A percentile compares a stretch with the other conserved stretches of the same genome.
phyloP scores from a whole-genome alignment of 768 basidiomycete species.

The Steccherinum ochraceum region DNA sequence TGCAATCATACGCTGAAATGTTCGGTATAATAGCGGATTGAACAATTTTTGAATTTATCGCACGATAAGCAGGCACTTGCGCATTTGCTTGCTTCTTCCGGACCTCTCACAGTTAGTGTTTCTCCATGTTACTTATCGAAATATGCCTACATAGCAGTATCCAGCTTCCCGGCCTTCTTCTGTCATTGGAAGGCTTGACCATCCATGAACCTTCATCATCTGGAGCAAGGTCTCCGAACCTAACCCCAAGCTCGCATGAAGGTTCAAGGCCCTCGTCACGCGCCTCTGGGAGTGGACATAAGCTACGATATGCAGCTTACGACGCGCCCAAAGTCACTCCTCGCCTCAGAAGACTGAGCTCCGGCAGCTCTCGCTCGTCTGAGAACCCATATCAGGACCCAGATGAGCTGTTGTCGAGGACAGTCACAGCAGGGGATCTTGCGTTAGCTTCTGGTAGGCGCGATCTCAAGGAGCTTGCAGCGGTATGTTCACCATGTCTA shows the following conservation, averaged over 20 bases:
- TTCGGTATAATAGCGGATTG: constrained; percentile 67
- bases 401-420: constrained; percentile 21
- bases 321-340: constrained; percentile 49
- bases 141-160: no score
- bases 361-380: constrained; percentile 31
- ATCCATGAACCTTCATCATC: not conserved
- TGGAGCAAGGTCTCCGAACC: not conserved
- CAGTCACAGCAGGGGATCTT: constrained; percentile 39
- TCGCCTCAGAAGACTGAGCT: constrained; percentile 33
- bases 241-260: not conserved
- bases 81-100: constrained; percentile 15
- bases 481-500: constrained; percentile 10
- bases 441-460: constrained; percentile 32
- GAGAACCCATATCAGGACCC: constrained; percentile 23
- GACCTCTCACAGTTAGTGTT: not conserved
- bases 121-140: no score
- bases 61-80: constrained; percentile 38
- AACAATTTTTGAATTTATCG: constrained; percentile 53
- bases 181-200: constrained; percentile 33
- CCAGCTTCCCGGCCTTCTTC: constrained; percentile 74
- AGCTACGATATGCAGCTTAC: constrained; percentile 67
- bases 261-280: constrained; percentile 12
- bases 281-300: constrained; percentile 17
- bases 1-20: not conserved
- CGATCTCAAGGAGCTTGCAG: constrained; percentile 23